These are phyloP conservation scores for Crataegus laevigata DNA, from an alignment of 306 rosid species.

Conservation along the genomic window DNA sequence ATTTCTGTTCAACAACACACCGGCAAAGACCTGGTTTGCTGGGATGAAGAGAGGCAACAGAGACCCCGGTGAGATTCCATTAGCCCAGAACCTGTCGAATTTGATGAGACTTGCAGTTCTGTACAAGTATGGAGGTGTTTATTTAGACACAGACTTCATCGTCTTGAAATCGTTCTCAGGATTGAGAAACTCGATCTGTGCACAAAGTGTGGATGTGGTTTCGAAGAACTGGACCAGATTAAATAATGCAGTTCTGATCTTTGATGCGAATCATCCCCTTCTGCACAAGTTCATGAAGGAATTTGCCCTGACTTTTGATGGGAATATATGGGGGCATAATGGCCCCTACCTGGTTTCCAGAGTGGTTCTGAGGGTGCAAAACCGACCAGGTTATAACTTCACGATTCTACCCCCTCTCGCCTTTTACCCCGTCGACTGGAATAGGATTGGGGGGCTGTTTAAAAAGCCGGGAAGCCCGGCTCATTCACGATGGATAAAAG, in stretches of 20 bases:
- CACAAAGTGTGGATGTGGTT: slow-evolving; percentile 45
- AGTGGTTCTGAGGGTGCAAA: slow-evolving; percentile 40
- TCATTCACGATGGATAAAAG: slow-evolving; percentile 47
- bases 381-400: slow-evolving; percentile 26
- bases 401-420: slow-evolving; percentile 47
- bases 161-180: slow-evolving; percentile 38
- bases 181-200: slow-evolving; percentile 67
- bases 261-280: slow-evolving; percentile 77
- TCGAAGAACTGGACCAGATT: slow-evolving; percentile 59
- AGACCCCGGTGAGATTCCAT: slow-evolving; percentile 80
- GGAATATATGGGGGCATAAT: slow-evolving; percentile 76
- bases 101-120: slow-evolving; percentile 54
- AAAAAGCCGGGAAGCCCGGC: slow-evolving; percentile 27
- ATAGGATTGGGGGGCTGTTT: slow-evolving; percentile 36
- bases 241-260: slow-evolving; percentile 70
- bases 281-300: slow-evolving; percentile 54
- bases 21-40: slow-evolving; percentile 54
- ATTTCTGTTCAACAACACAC: slow-evolving; percentile 47
- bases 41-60: slow-evolving; percentile 47
- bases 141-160: slow-evolving; percentile 65
- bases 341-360: slow-evolving; percentile 85
- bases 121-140: slow-evolving; percentile 71
- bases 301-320: slow-evolving; percentile 64
- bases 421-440: slow-evolving; percentile 68
- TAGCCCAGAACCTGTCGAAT: slow-evolving; percentile 71